phyloP scores from a whole-genome alignment of 2,329 filamentous ascomycete species.

The Pestalotiopsis fici region DNA sequence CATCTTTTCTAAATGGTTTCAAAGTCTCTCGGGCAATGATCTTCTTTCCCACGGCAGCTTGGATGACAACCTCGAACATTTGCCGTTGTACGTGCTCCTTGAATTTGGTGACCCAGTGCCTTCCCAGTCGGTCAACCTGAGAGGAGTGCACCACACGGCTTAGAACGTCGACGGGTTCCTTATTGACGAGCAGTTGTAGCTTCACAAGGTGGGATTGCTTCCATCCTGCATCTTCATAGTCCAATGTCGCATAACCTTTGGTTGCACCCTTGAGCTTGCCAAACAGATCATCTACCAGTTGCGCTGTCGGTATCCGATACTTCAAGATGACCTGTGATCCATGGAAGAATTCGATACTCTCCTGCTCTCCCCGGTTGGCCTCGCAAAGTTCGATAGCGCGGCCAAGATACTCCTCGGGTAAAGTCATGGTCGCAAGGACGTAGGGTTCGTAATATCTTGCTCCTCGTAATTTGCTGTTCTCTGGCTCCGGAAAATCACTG shows the following conservation, averaged over 20 bases:
- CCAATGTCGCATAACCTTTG: conserved; percentile 92
- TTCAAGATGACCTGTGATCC: conserved; percentile 91
- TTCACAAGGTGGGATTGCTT: conserved; percentile 79
- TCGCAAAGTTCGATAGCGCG: conserved; percentile 96
- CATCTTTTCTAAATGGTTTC: conserved; percentile 96
- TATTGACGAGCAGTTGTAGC: conserved; percentile 91
- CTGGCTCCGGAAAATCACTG: conserved; percentile 77
- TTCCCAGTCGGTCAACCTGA: conserved; percentile 78
- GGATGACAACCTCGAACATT: conserved; percentile 96
- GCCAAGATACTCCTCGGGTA: conserved; percentile 92
- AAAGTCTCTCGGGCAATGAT: conserved; percentile 92
- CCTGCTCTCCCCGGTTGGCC: conserved; percentile 82
- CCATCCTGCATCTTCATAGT: conserved; percentile 96
- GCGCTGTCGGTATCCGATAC: conserved; percentile 84
- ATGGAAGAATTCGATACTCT: conserved; percentile 88
- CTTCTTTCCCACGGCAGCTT: conserved; percentile 79
- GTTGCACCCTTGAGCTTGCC: conserved; percentile 92
- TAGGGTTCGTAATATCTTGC: conserved; percentile 53
- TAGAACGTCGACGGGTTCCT: conserved; percentile 89
- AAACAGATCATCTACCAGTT: conserved; percentile 95
- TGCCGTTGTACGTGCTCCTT: conserved; percentile 95
- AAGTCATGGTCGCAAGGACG: conserved; percentile 76
- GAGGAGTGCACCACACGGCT: conserved; percentile 84
- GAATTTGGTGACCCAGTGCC: conserved; percentile 92
- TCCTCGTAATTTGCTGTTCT: conserved; percentile 46